Evolutionary conservation across 306 rosid genomes (phyloP), one percentile per base, ranked within the genome.

Genomic region (Luffa acutangula): DNA sequence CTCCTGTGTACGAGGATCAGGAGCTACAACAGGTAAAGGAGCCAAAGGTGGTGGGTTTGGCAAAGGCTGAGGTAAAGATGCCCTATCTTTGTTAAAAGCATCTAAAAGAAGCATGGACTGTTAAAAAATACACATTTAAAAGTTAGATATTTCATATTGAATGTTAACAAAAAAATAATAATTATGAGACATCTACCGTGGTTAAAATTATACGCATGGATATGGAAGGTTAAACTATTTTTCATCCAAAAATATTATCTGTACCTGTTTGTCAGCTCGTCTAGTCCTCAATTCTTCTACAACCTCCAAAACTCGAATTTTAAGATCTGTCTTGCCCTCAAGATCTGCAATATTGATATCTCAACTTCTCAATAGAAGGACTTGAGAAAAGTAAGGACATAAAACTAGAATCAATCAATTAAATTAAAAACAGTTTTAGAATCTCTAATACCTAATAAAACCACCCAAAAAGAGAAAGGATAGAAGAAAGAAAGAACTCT

Each of bases 81-180:
- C 96, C 90, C 99, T 88, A 83, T 96, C 98, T 86, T 96, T 96
- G 84, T 96, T 96, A 79, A 96, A 93, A 70, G 99, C 99, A 78
- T 96, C 99, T 85, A 96, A 84, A 63, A 96, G 98, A 85, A 93
- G 97, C 82, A 80, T 90, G 57, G 99, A 91, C 99, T 96, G 90
- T 49, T 66, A 18, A 57, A 64, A 31, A 82, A 77, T 34, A 73
- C 60, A 80, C 5, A 42, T 33, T 79, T 10, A 34, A 82, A 81
- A 48, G 67, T 75, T 21, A 78, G 76, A 75, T 54, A 69, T 25
- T 63, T 62, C 36, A 54, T 43, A 67, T 36, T 34, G 34, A 43
- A 34, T 2, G 57, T 21, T 20, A 5, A 45, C 20, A 57, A 18
- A 39, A 20, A 6, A 13, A 13, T 10, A 52, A 9, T 4, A 39